Evolutionary conservation across 2,329 filamentous ascomycete genomes (phyloP), one percentile per base, ranked within the genome.

Genomic region (Calonectria crousiana): DNA sequence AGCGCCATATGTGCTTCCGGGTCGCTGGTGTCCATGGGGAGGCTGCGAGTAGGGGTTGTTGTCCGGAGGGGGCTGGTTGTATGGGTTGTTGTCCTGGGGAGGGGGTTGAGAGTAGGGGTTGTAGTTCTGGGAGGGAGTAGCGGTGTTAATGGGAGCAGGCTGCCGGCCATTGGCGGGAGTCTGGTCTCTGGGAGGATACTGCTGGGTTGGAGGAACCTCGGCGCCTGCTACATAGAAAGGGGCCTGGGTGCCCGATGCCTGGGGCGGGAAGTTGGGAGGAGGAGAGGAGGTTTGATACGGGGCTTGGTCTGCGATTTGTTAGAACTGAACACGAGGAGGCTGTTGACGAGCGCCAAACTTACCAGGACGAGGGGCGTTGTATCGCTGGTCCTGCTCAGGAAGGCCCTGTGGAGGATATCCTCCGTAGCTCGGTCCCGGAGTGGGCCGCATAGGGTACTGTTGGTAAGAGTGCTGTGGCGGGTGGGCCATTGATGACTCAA

Each of bases 401-500:
- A 84, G 86, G 16, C 84, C 86, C 66, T 87, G 87, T 38, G 85
- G 82, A 70, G 85, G 84, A 74, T 88, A 87, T 62, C 84, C 83
- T 32, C 82, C 83, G 77, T 90, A 90, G 6, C 86, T 88, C 74
- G 88, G 88, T 28, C 87, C 84, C n/a, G 81, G 83, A n/a, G 82
- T 86, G 16, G 90, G 89, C 38, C 89, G 87, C 85, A 92, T 87
- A 53, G 88, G 86, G 76, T 92, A 92, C 78, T 95, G 92, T 79
- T 94, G 93, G 83, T 96, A 97, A 78, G 90, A 92, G 60, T 93
- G 92, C 81, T 95, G 94, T 67, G 94, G 92, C n/a, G 96, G 94
- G 79, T 98, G 96, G 1, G 96, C 93, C 96, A 99, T 98, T 71
- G 96, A 98, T 23, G 95, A 94, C 85, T 99, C 97, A 26, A 99